These are phyloP conservation scores for Trichoderma harzianum DNA, from an alignment of 2,329 filamentous ascomycete genomes.

Conservation along the genomic window DNA sequence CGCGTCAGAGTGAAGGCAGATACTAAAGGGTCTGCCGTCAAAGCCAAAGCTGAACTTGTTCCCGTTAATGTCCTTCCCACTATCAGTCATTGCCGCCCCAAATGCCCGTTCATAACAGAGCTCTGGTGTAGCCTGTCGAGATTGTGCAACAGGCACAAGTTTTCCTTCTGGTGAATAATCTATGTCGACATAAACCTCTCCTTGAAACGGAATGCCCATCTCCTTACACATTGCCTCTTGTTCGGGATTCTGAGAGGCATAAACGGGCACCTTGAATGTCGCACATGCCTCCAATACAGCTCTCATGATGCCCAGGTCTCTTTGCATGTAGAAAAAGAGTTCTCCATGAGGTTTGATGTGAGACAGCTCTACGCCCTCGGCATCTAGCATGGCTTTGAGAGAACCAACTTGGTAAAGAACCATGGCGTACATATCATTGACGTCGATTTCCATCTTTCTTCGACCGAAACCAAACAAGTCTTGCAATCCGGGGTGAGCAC, in stretches of 20 bases:
- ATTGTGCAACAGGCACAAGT: not conserved
- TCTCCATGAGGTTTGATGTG: not conserved
- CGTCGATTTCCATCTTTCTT: not conserved
- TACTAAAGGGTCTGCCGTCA: not conserved
- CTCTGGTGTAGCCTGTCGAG: not conserved
- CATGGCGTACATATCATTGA: not conserved
- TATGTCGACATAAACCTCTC: not conserved
- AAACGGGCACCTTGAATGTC: not conserved
- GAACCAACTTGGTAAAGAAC: not conserved
- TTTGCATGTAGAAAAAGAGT: not conserved
- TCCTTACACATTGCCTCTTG: not conserved
- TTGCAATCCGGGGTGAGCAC: not conserved
- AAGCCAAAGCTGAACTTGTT: not conserved
- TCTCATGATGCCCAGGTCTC: not conserved
- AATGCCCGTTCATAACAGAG: not conserved
- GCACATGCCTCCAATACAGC: not conserved
- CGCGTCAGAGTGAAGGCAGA: not conserved
- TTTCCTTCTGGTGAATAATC: not conserved
- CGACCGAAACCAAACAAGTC: not conserved
- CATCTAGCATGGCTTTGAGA: not conserved
- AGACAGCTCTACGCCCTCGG: not conserved
- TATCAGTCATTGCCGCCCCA: not conserved
- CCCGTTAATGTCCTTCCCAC: not conserved
- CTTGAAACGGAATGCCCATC: not conserved
- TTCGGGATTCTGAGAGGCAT: not conserved